Evolutionary conservation across 75 land plant species (phyloP), one percentile per base, ranked within the genome.

Genomic region (Adiantum capillusveneris): DNA sequence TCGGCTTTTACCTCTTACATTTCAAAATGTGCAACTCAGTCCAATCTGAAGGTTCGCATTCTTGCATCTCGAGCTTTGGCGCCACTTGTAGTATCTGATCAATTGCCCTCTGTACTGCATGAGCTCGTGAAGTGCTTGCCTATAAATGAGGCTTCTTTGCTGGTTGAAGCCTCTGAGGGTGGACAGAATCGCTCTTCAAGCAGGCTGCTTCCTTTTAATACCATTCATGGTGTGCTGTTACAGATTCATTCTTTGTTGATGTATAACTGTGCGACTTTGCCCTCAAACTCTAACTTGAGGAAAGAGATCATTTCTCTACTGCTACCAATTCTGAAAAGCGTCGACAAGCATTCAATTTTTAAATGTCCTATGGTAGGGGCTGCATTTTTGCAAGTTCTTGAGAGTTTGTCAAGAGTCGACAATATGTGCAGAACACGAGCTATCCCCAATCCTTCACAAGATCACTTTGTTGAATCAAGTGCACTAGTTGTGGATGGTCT

Each of bases 1-100:
- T 84, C 81, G 29, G 61, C 80, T 1, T 81, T 90, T 62, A 74
- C 78, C 66, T 91, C 96, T 31, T 84, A 81, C 59, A 80, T 90
- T 49, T 69, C 73, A 44, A 79, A 65, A 29, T 95, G 99, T 66
- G 86, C 96, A 29, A 81, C 81, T 16, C 96, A 90, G 69, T 75
- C 72, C 65, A 90, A 95, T 71, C 60, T 86, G 41, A 71, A 69
- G 25, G 72, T 95, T 13, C 99, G 99, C 30, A 79, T 86, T 63
- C 96, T 95, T 67, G 96, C 99, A 59, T 90, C 99, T 58, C 74
- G 72, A 59, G 96, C 96, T 55, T 67, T 90, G 65, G 75, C 80
- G 5, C 96, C 92, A 25, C 64, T 95, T 63, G 82, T 90, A 22
- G 79, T 88, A 6, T 75, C 86, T 64, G 92, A 86, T 56, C 87